A percentile compares a stretch with the other conserved stretches of the same genome.
These are phyloP conservation scores for Penicillium robsamsonii DNA, from an alignment of 495 filamentous ascomycete genomes.

Conservation along the genomic window DNA sequence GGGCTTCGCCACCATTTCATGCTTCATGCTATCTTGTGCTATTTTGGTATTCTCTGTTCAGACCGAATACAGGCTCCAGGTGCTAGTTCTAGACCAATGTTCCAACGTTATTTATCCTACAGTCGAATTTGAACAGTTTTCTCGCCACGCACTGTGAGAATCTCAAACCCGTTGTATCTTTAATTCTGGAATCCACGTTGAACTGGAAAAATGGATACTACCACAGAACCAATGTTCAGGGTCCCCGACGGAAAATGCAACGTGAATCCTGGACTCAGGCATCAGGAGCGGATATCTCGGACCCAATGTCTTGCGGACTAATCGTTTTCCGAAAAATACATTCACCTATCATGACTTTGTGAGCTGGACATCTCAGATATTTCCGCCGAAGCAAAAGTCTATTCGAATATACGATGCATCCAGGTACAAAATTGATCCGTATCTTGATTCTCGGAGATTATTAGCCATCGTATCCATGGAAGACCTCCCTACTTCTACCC, in stretches of 20 bases:
- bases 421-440: neutral
- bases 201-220: neutral
- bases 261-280: neutral
- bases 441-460: neutral
- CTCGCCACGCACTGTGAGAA: neutral
- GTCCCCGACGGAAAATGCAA: neutral
- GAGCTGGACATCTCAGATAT: neutral
- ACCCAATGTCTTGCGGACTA: neutral
- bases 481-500: neutral
- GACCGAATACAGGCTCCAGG: neutral
- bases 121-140: neutral
- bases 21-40: neutral
- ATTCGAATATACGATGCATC: neutral
- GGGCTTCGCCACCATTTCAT: constrained; percentile 15
- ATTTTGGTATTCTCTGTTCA: neutral
- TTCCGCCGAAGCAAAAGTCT: neutral
- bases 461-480: neutral
- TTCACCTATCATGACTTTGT: neutral
- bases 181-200: neutral
- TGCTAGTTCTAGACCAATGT: neutral
- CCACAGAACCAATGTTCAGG: neutral
- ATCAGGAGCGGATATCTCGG: neutral
- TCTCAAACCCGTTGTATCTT: neutral
- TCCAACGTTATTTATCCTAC: neutral
- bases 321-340: neutral